A percentile compares a stretch with the other conserved stretches of the same genome.
phyloP scores from a whole-genome alignment of 2,329 filamentous ascomycete genomes.

The Cryphonectria japonica region DNA sequence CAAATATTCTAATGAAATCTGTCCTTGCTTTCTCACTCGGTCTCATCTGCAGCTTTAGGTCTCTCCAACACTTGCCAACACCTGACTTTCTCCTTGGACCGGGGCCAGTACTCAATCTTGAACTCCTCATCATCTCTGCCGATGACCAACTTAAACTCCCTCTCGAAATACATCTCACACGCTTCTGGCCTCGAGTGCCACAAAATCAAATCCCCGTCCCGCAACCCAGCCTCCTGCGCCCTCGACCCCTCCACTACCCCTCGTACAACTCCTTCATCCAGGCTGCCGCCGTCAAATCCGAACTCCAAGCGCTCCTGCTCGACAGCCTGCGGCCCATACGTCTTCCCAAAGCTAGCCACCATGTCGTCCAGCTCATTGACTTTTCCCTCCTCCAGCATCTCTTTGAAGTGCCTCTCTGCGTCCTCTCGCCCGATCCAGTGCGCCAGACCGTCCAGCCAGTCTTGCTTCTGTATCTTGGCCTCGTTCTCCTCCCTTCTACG shows the following conservation, averaged over 20 bases:
- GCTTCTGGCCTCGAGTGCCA: slow-evolving; percentile 30
- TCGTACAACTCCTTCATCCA: slow-evolving; percentile 30
- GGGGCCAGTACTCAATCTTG: slow-evolving; percentile 31
- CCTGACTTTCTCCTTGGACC: slow-evolving; percentile 29
- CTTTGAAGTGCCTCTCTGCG: slow-evolving; percentile 11
- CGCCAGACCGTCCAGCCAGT: slow-evolving; percentile 19
- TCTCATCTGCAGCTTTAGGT: not conserved
- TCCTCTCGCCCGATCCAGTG: slow-evolving; percentile 22
- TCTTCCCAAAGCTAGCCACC: slow-evolving; percentile 30
- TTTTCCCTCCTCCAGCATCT: slow-evolving; percentile 16
- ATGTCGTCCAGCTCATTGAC: slow-evolving; percentile 27
- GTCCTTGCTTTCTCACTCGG: not conserved
- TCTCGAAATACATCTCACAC: slow-evolving; percentile 32
- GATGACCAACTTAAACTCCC: slow-evolving; percentile 30
- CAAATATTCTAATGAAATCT: not conserved
- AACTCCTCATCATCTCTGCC: slow-evolving; percentile 27
- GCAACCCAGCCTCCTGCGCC: slow-evolving; percentile 33
- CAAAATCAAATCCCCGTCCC: slow-evolving; percentile 32
- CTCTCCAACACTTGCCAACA: slow-evolving; percentile 31
- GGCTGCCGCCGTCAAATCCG: slow-evolving; percentile 32
- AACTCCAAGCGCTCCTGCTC: slow-evolving; percentile 34
- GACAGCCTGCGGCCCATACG: slow-evolving; percentile 26
- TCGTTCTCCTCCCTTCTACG: not conserved
- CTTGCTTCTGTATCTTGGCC: slow-evolving; percentile 12
- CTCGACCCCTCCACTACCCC: slow-evolving; percentile 31